Base-by-base conservation (phyloP, 2,329 filamentous ascomycete genomes). In the Diplodia mutila region DNA sequence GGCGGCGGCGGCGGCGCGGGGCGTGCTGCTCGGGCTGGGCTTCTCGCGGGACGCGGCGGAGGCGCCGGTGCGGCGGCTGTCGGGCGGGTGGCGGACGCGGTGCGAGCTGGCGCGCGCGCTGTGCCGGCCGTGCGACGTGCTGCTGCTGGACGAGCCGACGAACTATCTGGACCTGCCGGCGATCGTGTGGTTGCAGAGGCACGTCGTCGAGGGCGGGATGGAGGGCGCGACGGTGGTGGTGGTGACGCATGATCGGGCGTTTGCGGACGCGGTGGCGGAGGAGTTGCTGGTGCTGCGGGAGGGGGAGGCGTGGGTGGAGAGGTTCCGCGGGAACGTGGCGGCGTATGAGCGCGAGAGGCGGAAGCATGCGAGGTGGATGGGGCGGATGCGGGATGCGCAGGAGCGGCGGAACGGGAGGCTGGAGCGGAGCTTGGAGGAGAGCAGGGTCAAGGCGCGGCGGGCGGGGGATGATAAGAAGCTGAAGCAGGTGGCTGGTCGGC, bases 101-200 rank as follows among this genome's bases (percentile, higher is more conserved):
- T 29, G 81, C 79, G 57, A 76, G 52, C 76, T 83, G 12, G 82
- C 81, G 2, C 79, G 78, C 3, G 87, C 88, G 0, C 82, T 96
- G 4, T 85, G 92, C 1, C 90, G 93, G 69, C 86, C 90, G 8
- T 87, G 89, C 0, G 92, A 96, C 71, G 87, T 96, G 2, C 83
- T 96, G 68, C 89, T 96, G 61, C 86, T 96, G 2, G 92, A 96
- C 76, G 92, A 96, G 75, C 93, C 93, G 0, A 96, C 92, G 39
- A 96, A 96, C 74, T 96, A 92, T 75, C 85, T 96, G 1, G 92
- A 96, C 73, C 82, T 96, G 0, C 84, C 93, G 0, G 91, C 91
- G 1, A 93, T 97, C 67, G 87, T 97, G 67, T 96, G 93, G 92
- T 83, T 97, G 1, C 90, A 96, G 74, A 85, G 85, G 14, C 90